Evolutionary conservation across 2,329 filamentous ascomycete species (phyloP).

Genomic region (Aspergillus oerlinghausenensis): DNA sequence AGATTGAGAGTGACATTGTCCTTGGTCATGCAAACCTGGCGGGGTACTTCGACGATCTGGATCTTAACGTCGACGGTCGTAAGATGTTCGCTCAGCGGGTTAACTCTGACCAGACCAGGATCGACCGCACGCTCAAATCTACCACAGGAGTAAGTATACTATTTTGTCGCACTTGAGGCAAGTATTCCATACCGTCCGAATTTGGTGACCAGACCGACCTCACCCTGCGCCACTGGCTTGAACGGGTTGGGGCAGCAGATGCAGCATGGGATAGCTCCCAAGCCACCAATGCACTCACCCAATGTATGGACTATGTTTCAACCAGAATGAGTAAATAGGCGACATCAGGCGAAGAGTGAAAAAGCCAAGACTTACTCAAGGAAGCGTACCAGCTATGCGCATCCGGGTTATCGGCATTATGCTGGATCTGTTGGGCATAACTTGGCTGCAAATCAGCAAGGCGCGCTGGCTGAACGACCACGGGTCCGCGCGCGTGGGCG

Average conservation of each 20-base stretch:
- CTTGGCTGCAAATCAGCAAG: constrained; percentile 79
- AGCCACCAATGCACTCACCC: constrained; percentile 68
- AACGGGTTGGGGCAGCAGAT: constrained; percentile 91
- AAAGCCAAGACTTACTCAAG: constrained; percentile 60
- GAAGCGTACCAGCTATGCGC: constrained; percentile 83
- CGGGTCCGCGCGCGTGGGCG: constrained; percentile 50
- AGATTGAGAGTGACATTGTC: constrained; percentile 94
- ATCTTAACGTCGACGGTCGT: constrained; percentile 98
- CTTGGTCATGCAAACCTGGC: constrained; percentile 99
- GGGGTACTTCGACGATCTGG: constrained; percentile 91
- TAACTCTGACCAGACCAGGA: constrained; percentile 94
- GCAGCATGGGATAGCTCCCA: constrained; percentile 88
- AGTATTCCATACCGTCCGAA: constrained; percentile 60
- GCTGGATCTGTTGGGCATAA: constrained; percentile 63
- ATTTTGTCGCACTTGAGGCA: background rate
- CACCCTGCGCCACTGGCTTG: constrained; percentile 86
- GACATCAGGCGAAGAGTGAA: background rate
- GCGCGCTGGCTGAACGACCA: constrained; percentile 73
- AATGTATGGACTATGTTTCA: constrained; percentile 60
- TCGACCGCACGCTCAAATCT: constrained; percentile 90
- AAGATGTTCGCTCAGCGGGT: constrained; percentile 85
- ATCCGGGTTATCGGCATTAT: constrained; percentile 61
- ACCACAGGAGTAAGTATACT: constrained; percentile 23
- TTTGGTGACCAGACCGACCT: constrained; percentile 91
- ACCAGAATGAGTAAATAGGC: constrained; percentile 4